A percentile compares a stretch with the other conserved stretches of the same genome.
Conservation (phyloP, 108 stramenopile species). For the Cyclotella distinguenda region DNA sequence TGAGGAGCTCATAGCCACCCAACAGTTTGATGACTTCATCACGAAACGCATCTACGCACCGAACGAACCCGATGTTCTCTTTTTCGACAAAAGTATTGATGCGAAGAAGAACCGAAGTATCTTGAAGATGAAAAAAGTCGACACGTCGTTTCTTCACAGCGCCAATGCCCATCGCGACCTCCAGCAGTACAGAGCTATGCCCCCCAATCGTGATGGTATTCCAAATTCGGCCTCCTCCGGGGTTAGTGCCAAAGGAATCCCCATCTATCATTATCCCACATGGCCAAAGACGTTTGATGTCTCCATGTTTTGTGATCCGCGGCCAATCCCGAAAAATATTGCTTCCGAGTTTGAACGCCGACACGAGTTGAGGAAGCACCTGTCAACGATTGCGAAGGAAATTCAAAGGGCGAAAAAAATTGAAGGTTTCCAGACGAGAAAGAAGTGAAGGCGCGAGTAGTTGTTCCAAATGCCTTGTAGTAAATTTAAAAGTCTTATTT, state of each 20-base stretch:
- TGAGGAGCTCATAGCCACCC: conserved; percentile 67
- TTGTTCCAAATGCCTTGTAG: no score
- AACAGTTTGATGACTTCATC: conserved; percentile 89
- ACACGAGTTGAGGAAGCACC: conserved; percentile 40
- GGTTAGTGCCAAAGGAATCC: conserved; percentile 6
- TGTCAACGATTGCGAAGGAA: neutral
- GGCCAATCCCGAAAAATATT: conserved; percentile 80
- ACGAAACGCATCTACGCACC: conserved; percentile 78
- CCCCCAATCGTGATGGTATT: conserved; percentile 49
- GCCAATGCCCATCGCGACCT: conserved; percentile 79
- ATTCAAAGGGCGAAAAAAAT: neutral
- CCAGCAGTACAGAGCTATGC: conserved; percentile 60
- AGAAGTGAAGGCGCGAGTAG: no score
- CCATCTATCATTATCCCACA: conserved; percentile 57
- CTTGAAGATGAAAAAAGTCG: conserved; percentile 60
- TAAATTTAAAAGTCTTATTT: no score
- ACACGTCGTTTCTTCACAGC: conserved; percentile 76
- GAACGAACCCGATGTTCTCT: conserved; percentile 69
- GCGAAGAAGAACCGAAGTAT: conserved; percentile 80
- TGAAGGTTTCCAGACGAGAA: neutral
- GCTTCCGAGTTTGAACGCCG: conserved; percentile 83
- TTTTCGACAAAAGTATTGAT: conserved; percentile 86
- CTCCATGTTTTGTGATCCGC: conserved; percentile 56
- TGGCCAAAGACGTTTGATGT: conserved; percentile 75
- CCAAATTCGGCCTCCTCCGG: conserved; percentile 9